Conservation (phyloP, 495 filamentous ascomycete genomes). For the Aspergillus sclerotioniger region DNA sequence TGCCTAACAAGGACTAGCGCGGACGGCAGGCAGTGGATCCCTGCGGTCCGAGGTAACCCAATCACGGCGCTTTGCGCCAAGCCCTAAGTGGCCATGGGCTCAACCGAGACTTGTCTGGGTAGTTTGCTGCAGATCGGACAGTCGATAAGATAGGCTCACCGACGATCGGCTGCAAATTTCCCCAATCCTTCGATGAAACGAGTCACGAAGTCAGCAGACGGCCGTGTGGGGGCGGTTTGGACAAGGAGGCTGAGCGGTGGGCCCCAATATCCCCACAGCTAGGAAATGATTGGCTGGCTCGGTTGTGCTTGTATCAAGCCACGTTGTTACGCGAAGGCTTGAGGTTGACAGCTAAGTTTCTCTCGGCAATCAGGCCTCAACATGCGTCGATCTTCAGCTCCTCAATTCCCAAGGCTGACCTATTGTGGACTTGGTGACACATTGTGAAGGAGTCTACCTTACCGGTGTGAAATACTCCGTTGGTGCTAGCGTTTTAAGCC, state of each 20-base stretch:
- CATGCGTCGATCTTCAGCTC: no score
- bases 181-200: neutral
- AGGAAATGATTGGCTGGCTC: neutral
- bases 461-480: neutral
- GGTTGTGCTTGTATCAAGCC: neutral
- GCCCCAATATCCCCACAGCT: no score
- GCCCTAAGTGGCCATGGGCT: neutral
- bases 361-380: no score
- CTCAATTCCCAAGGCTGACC: no score
- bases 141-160: neutral
- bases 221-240: neutral
- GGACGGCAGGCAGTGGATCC: neutral
- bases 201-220: neutral
- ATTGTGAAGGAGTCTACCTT: neutral
- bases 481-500: neutral
- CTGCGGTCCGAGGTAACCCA: neutral
- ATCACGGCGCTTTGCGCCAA: neutral
- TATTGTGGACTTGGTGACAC: no score
- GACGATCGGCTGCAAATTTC: neutral
- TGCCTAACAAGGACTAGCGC: constrained; percentile 19
- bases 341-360: no score
- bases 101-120: neutral
- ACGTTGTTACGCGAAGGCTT: no score
- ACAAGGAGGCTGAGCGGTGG: neutral
- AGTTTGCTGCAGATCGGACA: neutral